Base-by-base conservation (phyloP, 176 grass and related monocot species). In the Panicum miliaceum region DNA sequence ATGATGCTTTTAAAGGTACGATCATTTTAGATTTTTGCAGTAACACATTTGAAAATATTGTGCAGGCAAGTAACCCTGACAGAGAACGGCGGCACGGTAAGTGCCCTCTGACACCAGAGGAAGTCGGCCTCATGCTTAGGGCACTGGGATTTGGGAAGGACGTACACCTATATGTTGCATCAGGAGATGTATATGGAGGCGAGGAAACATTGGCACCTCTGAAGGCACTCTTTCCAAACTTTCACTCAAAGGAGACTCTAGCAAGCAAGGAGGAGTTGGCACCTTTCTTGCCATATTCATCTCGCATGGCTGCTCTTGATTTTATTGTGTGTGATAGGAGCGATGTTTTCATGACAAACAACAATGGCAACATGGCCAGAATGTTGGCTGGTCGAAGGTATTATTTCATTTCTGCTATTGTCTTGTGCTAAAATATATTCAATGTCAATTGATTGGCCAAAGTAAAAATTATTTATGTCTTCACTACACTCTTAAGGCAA, bases 351-450 rank as follows among this genome's bases (percentile, higher is more conserved):
- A 88, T 99, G 47, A 91, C 93, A 45, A 99, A 99, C 82, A 99
- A 99, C 87, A 99, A 99, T 54, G 97, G 97, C 73, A 99, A 99
- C 78, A 99, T 99, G 97, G 97, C 97, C 15, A 92, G 84, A 80
- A 99, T 99, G 78, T 84, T 99, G 84, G 97, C 97, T 41, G 97
- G 97, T 63, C 82, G 89, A 87, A 99, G 97, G 97, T 96, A 94
- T 35, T 51, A 9, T 78, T 53, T 59, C 11, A 8, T 54, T 74
- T 82, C 46, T 26, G 1, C n/a, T 20, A 11, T 69, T 71, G 40
- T 65, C 45, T 15, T 15, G 7, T 29, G 19, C 7, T 52, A 38
- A n/a, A 75, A 63, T 77, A 70, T 20, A 68, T 72, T 83, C 3
- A 34, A 29, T 68, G 42, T 8, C 32, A 51, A 27, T 71, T 64